Evolutionary conservation across 2,329 filamentous ascomycete species (phyloP), one percentile per base, ranked within the genome.

Genomic region (Tolypocladium tundrense): DNA sequence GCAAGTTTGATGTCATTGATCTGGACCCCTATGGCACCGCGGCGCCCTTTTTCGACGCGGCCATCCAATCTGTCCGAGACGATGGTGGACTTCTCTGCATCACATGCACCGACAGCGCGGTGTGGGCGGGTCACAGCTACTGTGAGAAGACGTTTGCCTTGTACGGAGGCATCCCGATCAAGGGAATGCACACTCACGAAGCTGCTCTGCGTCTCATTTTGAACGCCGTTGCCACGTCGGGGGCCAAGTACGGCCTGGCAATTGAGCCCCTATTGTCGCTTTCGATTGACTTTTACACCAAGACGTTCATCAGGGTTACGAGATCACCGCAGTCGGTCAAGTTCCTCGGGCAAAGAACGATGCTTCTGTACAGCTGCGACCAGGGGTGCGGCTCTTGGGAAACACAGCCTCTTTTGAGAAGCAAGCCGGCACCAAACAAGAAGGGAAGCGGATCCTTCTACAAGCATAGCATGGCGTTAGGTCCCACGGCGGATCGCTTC

Each of bases 11-110:
- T 71, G 92, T 97, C 27, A 94, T 99, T 62, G 94, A 99, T 70
- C 81, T 99, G 37, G 94, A 99, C 70, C 94, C 94, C 0, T 99
- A 99, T 67, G 94, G 94, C 48, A 95, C 91, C 0, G 94, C 93
- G 1, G 90, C 90, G 11, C 89, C 90, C 1, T 99, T 99, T 72
- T 81, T 99, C 57, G 94, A 99, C 69, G 86, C 90, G 1, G 91
- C 94, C 1, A 79, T 99, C 10, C 92, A 97, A 73, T 85, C 90
- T 1, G 82, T 97, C 9, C 85, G 81, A 54, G 83, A 88, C 62
- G 90, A 97, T 65, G 93, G 93, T 1, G 94, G 94, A 4, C 79
- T 99, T 43, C 80, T 99, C 5, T 97, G 92, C 70, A 88, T 99
- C 6, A 99, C 94, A 1, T 99, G 94, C 73, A 99, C 94, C 0